These are phyloP conservation scores for Lactifluus subvellereus DNA, from an alignment of 768 basidiomycete genomes.

Conservation along the genomic window DNA sequence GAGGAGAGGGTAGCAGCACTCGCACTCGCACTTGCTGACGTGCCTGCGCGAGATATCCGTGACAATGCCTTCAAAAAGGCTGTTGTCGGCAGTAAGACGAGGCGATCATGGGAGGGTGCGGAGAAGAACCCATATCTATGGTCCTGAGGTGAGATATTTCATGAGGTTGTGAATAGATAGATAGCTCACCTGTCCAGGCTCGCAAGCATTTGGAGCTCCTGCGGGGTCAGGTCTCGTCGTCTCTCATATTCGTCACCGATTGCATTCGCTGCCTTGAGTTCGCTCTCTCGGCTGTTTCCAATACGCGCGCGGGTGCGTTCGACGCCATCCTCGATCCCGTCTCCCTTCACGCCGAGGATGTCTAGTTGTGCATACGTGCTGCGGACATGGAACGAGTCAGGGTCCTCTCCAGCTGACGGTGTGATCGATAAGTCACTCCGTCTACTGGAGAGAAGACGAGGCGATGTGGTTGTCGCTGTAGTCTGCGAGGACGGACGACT, in stretches of 20 bases:
- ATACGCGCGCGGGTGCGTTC: conserved; percentile 84
- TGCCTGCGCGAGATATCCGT: conserved; percentile 31
- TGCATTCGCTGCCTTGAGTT: conserved; percentile 51
- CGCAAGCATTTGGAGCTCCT: conserved; percentile 65
- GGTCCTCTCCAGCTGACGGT: conserved; percentile 74
- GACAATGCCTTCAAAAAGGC: conserved; percentile 58
- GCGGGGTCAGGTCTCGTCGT: conserved; percentile 57
- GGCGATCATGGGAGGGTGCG: conserved; percentile 74
- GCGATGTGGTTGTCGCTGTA: conserved; percentile 17
- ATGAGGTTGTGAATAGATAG: neutral
- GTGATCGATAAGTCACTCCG: conserved; percentile 54
- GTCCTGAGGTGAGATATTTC: neutral
- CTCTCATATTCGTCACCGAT: conserved; percentile 55
- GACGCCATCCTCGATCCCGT: conserved; percentile 90
- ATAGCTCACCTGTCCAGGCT: conserved; percentile 79
- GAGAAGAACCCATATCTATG: conserved; percentile 89
- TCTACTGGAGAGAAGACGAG: conserved; percentile 12
- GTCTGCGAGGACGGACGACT: conserved; percentile 13
- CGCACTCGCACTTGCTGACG: conserved; percentile 42
- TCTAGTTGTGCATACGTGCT: conserved; percentile 90
- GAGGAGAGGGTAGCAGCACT: conserved; percentile 42
- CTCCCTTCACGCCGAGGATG: conserved; percentile 83
- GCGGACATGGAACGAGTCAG: conserved; percentile 77
- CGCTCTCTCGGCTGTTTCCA: conserved; percentile 49
- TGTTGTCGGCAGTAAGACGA: conserved; percentile 60